Base-by-base conservation (phyloP, 176 grass and related monocot species). In the Juncus inflexus region DNA sequence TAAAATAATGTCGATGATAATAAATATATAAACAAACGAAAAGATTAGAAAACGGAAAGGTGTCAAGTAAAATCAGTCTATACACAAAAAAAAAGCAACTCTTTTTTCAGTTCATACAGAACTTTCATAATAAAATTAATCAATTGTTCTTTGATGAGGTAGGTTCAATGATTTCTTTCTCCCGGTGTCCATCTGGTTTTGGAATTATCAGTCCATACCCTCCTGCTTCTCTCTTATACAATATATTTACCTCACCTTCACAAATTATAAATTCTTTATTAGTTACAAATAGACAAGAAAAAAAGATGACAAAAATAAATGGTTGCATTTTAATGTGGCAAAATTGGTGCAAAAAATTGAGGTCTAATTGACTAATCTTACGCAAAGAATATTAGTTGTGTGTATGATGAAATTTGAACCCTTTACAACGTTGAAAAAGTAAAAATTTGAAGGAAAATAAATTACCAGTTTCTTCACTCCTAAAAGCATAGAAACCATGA, bases 401-500 rank as follows among this genome's bases (percentile, higher is more conserved):
- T 28, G 19, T 28, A 1, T 28, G 19, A 28, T 28, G 1, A 28
- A 28, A 28, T 28, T 28, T 28, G 19, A 28, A 28, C 19, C 19
- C 19, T 28, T 28, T 28, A 28, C 19, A 28, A 28, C 19, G 19
- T 28, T 28, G 19, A 28, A 28, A 28, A 28, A 28, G 1, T 28
- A 28, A 28, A 28, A 56, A 69, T 41, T 69, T 52, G 6, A 55
- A 52, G 54, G 7, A 70, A 28, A 2, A 5, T 70, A 9, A 28
- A 8, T 9, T 70, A 78, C 86, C 91, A 4, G 84, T 96, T 7
- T 83, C 79, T 57, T 91, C 87, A 75, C 85, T 87, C 79, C 91
- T 81, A 67, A 96, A 96, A 40, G 73, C 87, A 62, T 79, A 96
- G 71, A 96, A 96, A 69, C 87, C 77, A 7, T 91, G 91, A 67